Evolutionary conservation across 306 rosid species (phyloP).

Genomic region (Quercus suber): DNA sequence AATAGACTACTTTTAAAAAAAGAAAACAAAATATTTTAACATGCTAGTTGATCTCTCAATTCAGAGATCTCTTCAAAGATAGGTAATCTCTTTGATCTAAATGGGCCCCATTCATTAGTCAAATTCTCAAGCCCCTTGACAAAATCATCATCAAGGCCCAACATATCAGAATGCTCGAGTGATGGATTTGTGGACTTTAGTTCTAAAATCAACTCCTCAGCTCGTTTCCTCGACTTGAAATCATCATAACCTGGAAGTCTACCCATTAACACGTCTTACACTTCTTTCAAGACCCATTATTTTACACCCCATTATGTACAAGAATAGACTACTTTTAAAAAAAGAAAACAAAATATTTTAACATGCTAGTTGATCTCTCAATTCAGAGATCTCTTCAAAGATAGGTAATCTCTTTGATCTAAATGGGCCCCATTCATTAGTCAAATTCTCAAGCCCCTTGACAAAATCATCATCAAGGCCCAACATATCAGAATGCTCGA

Average conservation of each 20-base stretch:
- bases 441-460: slow-evolving; percentile 66
- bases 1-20: background rate
- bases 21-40: slow-evolving; percentile 25
- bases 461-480: slow-evolving; percentile 58
- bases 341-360: slow-evolving; percentile 7
- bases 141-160: slow-evolving; percentile 56
- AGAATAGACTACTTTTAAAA: background rate
- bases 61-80: slow-evolving; percentile 87
- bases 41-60: slow-evolving; percentile 73
- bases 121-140: slow-evolving; percentile 69
- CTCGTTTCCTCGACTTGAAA: slow-evolving; percentile 45
- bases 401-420: slow-evolving; percentile 82
- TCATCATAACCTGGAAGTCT: slow-evolving; percentile 52
- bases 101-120: slow-evolving; percentile 47
- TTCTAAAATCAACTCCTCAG: slow-evolving; percentile 45
- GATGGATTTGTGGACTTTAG: slow-evolving; percentile 19
- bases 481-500: slow-evolving; percentile 5
- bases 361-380: slow-evolving; percentile 79
- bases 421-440: slow-evolving; percentile 48
- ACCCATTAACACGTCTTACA: slow-evolving; percentile 13
- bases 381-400: slow-evolving; percentile 80
- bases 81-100: slow-evolving; percentile 75
- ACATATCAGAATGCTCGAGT: background rate
- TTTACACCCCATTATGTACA: background rate
- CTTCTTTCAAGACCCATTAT: background rate